Base-by-base conservation (phyloP, 257 asterid species). In the Solanum commersonii region DNA sequence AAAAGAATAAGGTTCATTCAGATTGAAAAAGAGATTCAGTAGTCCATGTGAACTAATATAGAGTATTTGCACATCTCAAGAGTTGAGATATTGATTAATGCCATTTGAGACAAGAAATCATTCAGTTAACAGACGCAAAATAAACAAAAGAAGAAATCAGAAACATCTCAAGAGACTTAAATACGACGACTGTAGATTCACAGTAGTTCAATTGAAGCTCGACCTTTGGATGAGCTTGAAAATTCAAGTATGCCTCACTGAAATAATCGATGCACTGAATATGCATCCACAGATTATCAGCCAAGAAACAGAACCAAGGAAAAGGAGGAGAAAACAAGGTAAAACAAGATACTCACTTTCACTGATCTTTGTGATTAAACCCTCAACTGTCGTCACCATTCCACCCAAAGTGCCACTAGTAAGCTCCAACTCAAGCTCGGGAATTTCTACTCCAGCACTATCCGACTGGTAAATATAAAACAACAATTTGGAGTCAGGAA, bases 361-460 rank as follows among this genome's bases (percentile, higher is more conserved):
- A 90, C 98, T 90, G 73, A 97, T 94, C 89, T 94, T 93, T 77
- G 99, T 90, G 83, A 97, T 90, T 92, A 97, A 92, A 84, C 99
- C 99, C 94, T 97, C 99, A 63, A 97, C 92, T 18, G 99, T 97
- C 6, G 99, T 97, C 67, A 97, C 98, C 86, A 96, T 91, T 81
- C 99, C 99, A 79, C 99, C 99, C 90, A 97, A 90, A 42, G 98
- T 95, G 86, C 99, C 99, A 87, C 95, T 92, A 15, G 94, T 37
- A 89, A 97, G 93, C 91, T 97, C 99, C 95, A 97, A 91, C 34
- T 95, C 96, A 82, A 97, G 92, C 88, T 97, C 99, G 11, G 99
- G 99, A 35, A 97, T 92, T 90, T 84, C 67, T 89, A 96, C 97
- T 44, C 94, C 90, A 84, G 99, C 99, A 22, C 98, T 93, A 89